Evolutionary conservation across 73 alveolate species (phyloP), one percentile per base, ranked within the genome.

Genomic region (Tetrahymena thermophila): DNA sequence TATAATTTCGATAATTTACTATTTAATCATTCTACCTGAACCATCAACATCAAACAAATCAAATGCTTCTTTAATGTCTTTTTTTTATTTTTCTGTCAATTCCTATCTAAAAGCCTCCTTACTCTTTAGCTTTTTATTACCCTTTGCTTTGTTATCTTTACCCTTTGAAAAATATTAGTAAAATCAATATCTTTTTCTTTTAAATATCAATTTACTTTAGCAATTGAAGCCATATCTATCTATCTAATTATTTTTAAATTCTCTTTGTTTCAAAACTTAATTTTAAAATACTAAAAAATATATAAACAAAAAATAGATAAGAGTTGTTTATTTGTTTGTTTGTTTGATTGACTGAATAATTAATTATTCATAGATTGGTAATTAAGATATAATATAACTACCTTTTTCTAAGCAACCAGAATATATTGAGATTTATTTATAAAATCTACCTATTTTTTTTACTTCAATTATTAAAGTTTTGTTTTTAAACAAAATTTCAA

Each of bases 51-150:
- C 98, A 85, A 96, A 96, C 28, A 96, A 93, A 93, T 96, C 98
- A 96, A 96, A 96, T 43, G 98, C 98, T 96, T 96, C 98, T 58
- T 95, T 96, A 31, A 96, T 96, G 34, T 96, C 98, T 43, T 96
- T 96, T 56, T 96, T 96, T 89, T 96, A 93, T 56, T 96, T 93
- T 35, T 94, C 96, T 56, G 96, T 96, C 25, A 96, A 94, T 42
- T 94, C 98, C 95, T 96, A 94, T 55, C 97, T 93, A 35, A 95
- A 95, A 31, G 89, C 89, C 89, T 71, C 89, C 89, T 71, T 71
- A 71, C 89, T 71, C 89, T 71, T 71, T 1, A 71, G 40, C 89
- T 71, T 71, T 71, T 71, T 71, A 71, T 71, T 71, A 13, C 89
- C 89, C 89, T 71, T 71, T 71, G 89, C 35, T 71, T 71, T 71